Percentiles rank a stretch among this genome's conserved stretches.
These are phyloP conservation scores for Eimeria falciformis DNA, from an alignment of 169 alveolate species.

Conservation along the genomic window DNA sequence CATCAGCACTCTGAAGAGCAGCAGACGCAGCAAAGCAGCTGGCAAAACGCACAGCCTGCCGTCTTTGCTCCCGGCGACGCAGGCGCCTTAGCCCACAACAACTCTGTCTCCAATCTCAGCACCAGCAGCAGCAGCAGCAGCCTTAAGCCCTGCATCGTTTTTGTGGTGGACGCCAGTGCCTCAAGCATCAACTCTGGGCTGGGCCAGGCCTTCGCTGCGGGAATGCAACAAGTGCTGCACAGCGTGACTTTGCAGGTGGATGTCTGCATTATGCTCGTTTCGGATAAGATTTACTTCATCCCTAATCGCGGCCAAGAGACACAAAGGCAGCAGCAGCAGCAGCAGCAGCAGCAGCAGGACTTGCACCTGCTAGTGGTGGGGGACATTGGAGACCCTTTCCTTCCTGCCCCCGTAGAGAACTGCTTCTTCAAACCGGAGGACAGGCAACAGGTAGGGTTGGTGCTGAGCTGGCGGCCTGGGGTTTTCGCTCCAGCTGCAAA, in stretches of 20 bases:
- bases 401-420: constrained; percentile 75
- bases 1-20: constrained; percentile 49
- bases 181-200: constrained; percentile 63
- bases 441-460: constrained; percentile 30
- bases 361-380: constrained; percentile 61
- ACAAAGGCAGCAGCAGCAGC: background rate
- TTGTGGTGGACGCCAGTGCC: constrained; percentile 57
- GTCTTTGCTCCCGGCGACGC: background rate
- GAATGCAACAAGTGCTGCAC: constrained; percentile 55
- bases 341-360: constrained; percentile 33
- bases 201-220: constrained; percentile 64
- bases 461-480: no score
- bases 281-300: constrained; percentile 65
- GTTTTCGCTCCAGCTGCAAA: no score
- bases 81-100: background rate
- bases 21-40: constrained; percentile 24
- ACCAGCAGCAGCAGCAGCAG: constrained; percentile 52
- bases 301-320: background rate
- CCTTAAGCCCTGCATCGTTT: constrained; percentile 68
- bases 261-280: constrained; percentile 55
- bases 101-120: background rate
- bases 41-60: constrained; percentile 24
- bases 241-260: constrained; percentile 61
- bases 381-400: constrained; percentile 70
- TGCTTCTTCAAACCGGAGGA: constrained; percentile 66